Conservation (phyloP, 306 rosid species). For the Betula pendula region DNA sequence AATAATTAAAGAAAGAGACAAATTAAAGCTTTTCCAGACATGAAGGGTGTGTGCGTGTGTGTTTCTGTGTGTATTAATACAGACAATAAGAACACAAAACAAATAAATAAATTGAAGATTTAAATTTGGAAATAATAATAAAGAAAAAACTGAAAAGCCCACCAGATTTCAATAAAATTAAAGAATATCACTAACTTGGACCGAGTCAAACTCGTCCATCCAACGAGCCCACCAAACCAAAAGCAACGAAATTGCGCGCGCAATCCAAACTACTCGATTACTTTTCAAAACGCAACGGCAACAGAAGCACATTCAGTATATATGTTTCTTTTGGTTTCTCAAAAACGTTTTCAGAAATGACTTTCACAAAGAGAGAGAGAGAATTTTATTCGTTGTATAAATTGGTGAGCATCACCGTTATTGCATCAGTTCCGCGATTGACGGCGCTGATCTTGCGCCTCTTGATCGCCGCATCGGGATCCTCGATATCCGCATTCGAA, state of each 20-base stretch:
- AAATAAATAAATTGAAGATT: conserved; percentile 32
- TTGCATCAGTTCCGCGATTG: conserved; percentile 45
- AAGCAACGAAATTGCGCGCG: conserved; percentile 47
- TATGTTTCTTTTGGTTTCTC: not conserved
- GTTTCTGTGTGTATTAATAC: conserved; percentile 36
- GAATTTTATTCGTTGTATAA: conserved; percentile 3
- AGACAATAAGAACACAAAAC: conserved; percentile 28
- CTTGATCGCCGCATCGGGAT: conserved; percentile 53
- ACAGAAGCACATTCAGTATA: not conserved
- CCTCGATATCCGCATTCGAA: conserved; percentile 37
- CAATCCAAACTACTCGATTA: conserved; percentile 39
- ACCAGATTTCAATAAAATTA: conserved; percentile 41
- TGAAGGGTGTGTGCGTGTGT: conserved; percentile 34
- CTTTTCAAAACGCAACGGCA: not conserved
- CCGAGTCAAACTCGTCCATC: conserved; percentile 60
- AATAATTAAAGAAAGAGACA: conserved; percentile 58
- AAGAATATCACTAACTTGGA: conserved; percentile 51
- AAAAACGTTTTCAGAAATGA: conserved; percentile 3
- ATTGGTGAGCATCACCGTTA: conserved; percentile 55
- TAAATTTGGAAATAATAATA: conserved; percentile 31
- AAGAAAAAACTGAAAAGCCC: conserved; percentile 35
- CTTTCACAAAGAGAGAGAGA: not conserved
- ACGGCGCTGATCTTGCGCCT: conserved; percentile 47
- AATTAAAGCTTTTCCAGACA: conserved; percentile 60
- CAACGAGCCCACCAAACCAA: conserved; percentile 35